Base-by-base conservation (phyloP, 177 flowering plant genomes). In the Vitis hybrid region DNA sequence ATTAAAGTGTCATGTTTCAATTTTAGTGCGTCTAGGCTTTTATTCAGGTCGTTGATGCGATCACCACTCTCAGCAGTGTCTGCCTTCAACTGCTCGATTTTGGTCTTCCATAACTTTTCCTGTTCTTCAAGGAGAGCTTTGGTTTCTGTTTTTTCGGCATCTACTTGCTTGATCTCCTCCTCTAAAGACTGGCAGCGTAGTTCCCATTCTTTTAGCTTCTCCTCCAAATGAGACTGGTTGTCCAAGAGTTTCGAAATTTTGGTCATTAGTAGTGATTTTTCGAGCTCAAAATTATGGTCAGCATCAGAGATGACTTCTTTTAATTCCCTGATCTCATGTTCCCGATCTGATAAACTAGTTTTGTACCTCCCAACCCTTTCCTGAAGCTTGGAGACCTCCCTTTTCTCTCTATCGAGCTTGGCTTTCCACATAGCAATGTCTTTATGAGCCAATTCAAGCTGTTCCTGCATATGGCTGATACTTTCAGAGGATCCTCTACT, bases 391-490 rank as follows among this genome's bases (percentile, higher is more conserved):
- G 78, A 69, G 19, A 79, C 79, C 65, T 74, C 84, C 54, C 67
- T 77, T 81, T 72, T 82, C 78, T 91, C 92, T 12, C 78, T 54
- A 18, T 73, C 79, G 40, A 84, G 83, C 66, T 86, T 85, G 49
- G 78, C 68, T 73, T 82, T 86, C 88, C 81, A 74, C 1, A 14
- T 46, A 8, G 80, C 68, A 1, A 66, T 58, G 49, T 83, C 87
- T 60, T 81, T 83, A 63, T 73, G 75, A 54, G 86, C 83, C 55
- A 61, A 63, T 64, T 78, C 83, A 63, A 88, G 85, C 74, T 82
- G 79, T 52, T 71, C 75, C 67, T 86, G 81, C 74, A 83, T 70
- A 50, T 27, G 59, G 60, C 50, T 30, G 21, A 76, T 70, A 52
- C 50, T 50, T 49, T 82, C 80, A 15, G 74, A 54, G 10, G 79